phyloP scores from a whole-genome alignment of 192 early-diverging fungal species.

The Umbelopsis sp. region DNA sequence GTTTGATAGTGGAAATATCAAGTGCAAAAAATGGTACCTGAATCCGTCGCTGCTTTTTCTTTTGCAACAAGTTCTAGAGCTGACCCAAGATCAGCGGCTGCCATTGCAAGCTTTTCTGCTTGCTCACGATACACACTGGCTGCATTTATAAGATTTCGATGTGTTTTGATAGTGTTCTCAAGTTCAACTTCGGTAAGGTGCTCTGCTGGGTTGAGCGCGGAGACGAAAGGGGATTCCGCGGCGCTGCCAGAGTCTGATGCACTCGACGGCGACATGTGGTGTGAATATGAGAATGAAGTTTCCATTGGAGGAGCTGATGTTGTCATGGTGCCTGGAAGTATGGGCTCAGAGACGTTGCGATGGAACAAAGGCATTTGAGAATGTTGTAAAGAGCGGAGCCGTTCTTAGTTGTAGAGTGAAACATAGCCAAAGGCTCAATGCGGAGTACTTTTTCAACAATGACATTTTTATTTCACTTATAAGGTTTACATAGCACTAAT shows the following conservation, averaged over 20 bases:
- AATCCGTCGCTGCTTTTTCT: constrained; percentile 44
- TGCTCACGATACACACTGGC: constrained; percentile 51
- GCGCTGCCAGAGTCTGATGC: neutral
- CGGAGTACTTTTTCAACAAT: constrained; percentile 17
- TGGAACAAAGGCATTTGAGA: constrained; percentile 2
- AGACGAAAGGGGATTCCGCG: neutral
- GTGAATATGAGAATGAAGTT: constrained; percentile 14
- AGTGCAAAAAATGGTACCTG: constrained; percentile 15
- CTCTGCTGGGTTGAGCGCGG: neutral
- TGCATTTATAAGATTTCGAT: constrained; percentile 40
- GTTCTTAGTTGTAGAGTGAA: neutral
- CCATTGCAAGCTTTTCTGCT: constrained; percentile 45
- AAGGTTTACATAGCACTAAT: neutral
- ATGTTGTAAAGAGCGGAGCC: neutral
- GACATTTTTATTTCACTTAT: neutral
- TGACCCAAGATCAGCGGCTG: constrained; percentile 52
- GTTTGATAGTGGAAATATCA: neutral
- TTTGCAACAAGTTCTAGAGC: constrained; percentile 50
- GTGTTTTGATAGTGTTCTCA: constrained; percentile 40
- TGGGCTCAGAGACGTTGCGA: constrained; percentile 16
- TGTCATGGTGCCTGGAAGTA: neutral
- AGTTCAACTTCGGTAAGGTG: constrained; percentile 46
- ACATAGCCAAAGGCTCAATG: constrained; percentile 15
- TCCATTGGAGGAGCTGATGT: neutral
- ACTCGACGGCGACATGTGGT: neutral